phyloP scores from a whole-genome alignment of 2,329 filamentous ascomycete species.

The Penicillium sp. region DNA sequence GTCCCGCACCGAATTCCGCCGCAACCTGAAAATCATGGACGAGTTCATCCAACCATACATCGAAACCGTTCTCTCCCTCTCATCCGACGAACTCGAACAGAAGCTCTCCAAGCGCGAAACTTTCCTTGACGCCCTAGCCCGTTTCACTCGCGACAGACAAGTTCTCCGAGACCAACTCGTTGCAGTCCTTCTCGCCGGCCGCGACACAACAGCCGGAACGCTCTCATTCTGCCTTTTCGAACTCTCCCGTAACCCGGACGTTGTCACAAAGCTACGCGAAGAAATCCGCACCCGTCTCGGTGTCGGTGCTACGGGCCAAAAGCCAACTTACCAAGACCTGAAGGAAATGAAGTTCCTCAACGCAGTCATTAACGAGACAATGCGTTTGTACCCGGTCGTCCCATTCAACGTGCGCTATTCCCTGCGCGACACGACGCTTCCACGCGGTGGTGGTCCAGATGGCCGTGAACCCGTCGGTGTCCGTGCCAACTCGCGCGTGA shows the following conservation, averaged over 20 bases:
- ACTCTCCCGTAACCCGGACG: conserved; percentile 70
- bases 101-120: conserved; percentile 75
- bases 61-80: conserved; percentile 70
- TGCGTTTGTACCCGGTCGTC: conserved; percentile 77
- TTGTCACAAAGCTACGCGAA: conserved; percentile 68
- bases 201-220: conserved; percentile 81
- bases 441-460: conserved; percentile 62
- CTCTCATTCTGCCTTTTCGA: conserved; percentile 85
- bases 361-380: conserved; percentile 73
- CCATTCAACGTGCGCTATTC: conserved; percentile 79
- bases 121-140: conserved; percentile 83
- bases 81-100: conserved; percentile 71
- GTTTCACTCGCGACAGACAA: conserved; percentile 67
- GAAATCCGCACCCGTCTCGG: conserved; percentile 75
- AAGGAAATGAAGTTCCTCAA: conserved; percentile 85
- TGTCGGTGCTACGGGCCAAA: conserved; percentile 53
- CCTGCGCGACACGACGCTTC: conserved; percentile 74
- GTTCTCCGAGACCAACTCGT: conserved; percentile 84
- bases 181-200: conserved; percentile 78
- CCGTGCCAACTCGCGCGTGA: conserved; percentile 51
- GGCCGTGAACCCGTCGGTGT: conserved; percentile 51
- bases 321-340: conserved; percentile 73
- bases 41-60: conserved; percentile 79
- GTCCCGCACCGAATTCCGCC: conserved; percentile 67
- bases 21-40: conserved; percentile 70